Conservation (phyloP, 345 rosid genomes). For the Gossypium turneri region DNA sequence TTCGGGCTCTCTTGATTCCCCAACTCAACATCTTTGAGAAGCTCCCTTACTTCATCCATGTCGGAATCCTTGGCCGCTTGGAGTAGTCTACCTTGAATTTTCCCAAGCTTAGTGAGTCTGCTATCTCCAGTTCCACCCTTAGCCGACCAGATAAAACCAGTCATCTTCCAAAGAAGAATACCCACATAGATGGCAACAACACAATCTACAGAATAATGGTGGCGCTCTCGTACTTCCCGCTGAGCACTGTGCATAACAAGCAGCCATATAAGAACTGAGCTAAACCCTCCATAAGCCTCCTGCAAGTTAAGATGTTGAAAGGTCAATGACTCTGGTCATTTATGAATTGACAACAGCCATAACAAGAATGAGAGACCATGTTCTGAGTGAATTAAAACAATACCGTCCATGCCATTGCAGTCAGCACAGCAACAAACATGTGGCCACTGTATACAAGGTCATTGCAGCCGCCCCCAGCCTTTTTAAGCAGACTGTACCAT, state of each 20-base stretch:
- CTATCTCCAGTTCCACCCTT: slow-evolving; percentile 28
- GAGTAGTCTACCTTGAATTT: slow-evolving; percentile 58
- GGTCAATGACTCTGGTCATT: not conserved
- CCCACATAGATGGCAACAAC: slow-evolving; percentile 85
- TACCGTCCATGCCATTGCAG: slow-evolving; percentile 99
- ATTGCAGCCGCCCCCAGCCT: slow-evolving; percentile 98
- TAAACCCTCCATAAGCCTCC: slow-evolving; percentile 92
- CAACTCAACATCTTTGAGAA: slow-evolving; percentile 65
- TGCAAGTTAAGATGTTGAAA: slow-evolving; percentile 30
- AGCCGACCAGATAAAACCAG: slow-evolving; percentile 71
- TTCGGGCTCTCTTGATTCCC: slow-evolving; percentile 36
- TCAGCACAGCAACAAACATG: slow-evolving; percentile 89
- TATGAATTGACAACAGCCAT: slow-evolving; percentile 4
- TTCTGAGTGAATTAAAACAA: slow-evolving; percentile 2
- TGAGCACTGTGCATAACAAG: slow-evolving; percentile 82
- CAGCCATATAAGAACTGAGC: slow-evolving; percentile 78
- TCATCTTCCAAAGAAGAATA: slow-evolving; percentile 90
- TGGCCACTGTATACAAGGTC: slow-evolving; percentile 94
- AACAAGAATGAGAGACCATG: not conserved
- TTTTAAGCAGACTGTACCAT: slow-evolving; percentile 71
- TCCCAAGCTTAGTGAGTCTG: slow-evolving; percentile 51
- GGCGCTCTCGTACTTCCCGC: slow-evolving; percentile 81
- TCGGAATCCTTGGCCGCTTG: slow-evolving; percentile 90
- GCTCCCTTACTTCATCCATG: slow-evolving; percentile 77
- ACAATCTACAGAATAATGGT: slow-evolving; percentile 89